phyloP scores from a whole-genome alignment of 2,329 filamentous ascomycete genomes.

The Talaromyces funiculosus region DNA sequence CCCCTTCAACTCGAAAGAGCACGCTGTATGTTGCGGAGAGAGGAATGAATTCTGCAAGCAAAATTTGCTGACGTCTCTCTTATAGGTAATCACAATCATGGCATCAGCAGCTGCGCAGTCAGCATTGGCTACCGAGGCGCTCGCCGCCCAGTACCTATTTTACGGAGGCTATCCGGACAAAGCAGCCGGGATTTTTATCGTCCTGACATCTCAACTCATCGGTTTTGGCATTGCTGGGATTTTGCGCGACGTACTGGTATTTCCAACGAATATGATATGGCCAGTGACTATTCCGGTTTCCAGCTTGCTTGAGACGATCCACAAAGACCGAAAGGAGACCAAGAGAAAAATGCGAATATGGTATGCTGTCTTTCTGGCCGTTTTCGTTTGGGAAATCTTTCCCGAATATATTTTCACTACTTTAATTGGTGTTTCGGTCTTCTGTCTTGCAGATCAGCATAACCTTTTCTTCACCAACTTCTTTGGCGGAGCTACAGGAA shows the following conservation, averaged over 20 bases:
- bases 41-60: background rate
- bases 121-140: conserved; percentile 35
- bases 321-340: conserved; percentile 33
- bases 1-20: conserved; percentile 35
- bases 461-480: conserved; percentile 44
- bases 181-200: conserved; percentile 41
- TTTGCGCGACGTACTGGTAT: conserved; percentile 42
- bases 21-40: conserved; percentile 17
- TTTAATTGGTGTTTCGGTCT: conserved; percentile 39
- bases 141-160: conserved; percentile 45
- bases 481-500: conserved; percentile 46
- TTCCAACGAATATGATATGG: conserved; percentile 48
- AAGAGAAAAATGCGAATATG: conserved; percentile 28
- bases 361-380: conserved; percentile 25
- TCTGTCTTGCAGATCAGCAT: conserved; percentile 43
- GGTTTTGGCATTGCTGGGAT: conserved; percentile 48
- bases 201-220: conserved; percentile 45
- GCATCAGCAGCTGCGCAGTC: conserved; percentile 33
- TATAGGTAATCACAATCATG: conserved; percentile 36
- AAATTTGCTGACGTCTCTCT: background rate
- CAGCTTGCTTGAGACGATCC: conserved; percentile 37
- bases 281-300: conserved; percentile 35
- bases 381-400: conserved; percentile 47
- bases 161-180: conserved; percentile 39
- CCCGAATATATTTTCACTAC: conserved; percentile 44